Conservation (phyloP, 768 basidiomycete genomes). For the Leccinum rimulosum region DNA sequence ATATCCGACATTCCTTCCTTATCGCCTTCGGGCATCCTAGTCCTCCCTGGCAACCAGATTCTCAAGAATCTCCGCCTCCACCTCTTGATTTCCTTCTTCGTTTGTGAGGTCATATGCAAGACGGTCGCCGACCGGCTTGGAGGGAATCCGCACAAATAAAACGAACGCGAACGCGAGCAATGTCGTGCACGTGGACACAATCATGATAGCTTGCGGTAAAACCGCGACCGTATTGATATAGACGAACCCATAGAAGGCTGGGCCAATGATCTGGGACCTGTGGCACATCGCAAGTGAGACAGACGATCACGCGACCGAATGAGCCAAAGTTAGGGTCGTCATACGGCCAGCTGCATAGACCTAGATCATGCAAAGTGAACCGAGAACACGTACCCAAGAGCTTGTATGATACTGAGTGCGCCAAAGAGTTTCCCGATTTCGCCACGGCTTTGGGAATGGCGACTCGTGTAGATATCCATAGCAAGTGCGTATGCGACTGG, state of each 20-base stretch:
- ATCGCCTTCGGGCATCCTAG: slow-evolving; percentile 2
- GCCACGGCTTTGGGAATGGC: slow-evolving; percentile 40
- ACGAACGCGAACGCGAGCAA: slow-evolving; percentile 45
- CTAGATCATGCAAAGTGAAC: background rate
- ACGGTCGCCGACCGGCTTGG: background rate
- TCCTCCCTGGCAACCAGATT: slow-evolving; percentile 2
- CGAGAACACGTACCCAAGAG: slow-evolving; percentile 47
- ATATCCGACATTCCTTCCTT: background rate
- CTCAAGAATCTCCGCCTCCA: background rate
- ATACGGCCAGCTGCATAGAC: no score
- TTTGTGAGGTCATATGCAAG: background rate
- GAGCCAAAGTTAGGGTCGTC: background rate
- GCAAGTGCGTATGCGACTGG: slow-evolving; percentile 74
- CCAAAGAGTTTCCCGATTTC: slow-evolving; percentile 80
- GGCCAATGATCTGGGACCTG: slow-evolving; percentile 69
- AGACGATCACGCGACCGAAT: background rate
- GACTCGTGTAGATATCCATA: slow-evolving; percentile 57
- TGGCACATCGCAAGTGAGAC: background rate
- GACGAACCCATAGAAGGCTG: slow-evolving; percentile 67
- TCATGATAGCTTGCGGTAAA: slow-evolving; percentile 70
- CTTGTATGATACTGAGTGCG: slow-evolving; percentile 71
- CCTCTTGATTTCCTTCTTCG: slow-evolving; percentile 6
- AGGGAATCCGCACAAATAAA: slow-evolving; percentile 44
- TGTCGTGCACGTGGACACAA: slow-evolving; percentile 45
- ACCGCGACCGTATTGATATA: slow-evolving; percentile 69